These are phyloP conservation scores for Triticum urartu DNA, from an alignment of 176 grass and related monocot genomes.

Conservation along the genomic window DNA sequence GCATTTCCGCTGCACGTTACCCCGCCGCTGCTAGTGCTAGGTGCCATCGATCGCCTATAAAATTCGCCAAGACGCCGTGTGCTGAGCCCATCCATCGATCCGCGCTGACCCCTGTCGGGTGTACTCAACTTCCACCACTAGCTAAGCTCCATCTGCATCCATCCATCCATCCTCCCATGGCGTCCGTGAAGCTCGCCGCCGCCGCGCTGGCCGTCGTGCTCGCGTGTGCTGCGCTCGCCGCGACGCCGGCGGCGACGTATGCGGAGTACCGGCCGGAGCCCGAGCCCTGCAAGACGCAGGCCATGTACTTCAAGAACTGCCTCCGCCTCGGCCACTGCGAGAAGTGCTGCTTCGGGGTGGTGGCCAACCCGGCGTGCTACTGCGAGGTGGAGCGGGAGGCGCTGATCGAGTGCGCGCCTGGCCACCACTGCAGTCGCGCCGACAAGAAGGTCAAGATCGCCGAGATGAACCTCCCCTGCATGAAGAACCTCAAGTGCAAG, in stretches of 20 bases:
- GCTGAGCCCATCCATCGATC: not conserved
- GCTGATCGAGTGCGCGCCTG: not conserved
- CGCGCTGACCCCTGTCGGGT: not conserved
- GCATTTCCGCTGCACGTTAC: not conserved
- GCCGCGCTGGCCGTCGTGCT: not conserved
- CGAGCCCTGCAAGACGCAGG: not conserved
- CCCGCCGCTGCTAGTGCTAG: not conserved
- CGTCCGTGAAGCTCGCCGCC: not conserved
- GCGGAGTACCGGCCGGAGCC: not conserved
- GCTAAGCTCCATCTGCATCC: not conserved
- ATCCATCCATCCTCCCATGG: not conserved
- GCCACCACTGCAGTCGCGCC: not conserved
- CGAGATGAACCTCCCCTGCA: not conserved
- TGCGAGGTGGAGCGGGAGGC: slow-evolving; percentile 25
- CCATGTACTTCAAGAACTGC: slow-evolving; percentile 17
- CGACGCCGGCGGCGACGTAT: not conserved
- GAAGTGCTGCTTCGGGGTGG: not conserved
- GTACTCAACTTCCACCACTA: not conserved
- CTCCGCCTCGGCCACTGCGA: not conserved
- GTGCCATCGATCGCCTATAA: not conserved
- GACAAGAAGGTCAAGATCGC: not conserved
- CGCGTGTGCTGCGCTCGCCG: not conserved
- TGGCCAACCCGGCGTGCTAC: not conserved
- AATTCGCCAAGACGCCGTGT: not conserved
- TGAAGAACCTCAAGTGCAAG: not conserved